Evolutionary conservation across 2,329 filamentous ascomycete species (phyloP), one percentile per base, ranked within the genome.

Genomic region (Colletotrichum sp.): DNA sequence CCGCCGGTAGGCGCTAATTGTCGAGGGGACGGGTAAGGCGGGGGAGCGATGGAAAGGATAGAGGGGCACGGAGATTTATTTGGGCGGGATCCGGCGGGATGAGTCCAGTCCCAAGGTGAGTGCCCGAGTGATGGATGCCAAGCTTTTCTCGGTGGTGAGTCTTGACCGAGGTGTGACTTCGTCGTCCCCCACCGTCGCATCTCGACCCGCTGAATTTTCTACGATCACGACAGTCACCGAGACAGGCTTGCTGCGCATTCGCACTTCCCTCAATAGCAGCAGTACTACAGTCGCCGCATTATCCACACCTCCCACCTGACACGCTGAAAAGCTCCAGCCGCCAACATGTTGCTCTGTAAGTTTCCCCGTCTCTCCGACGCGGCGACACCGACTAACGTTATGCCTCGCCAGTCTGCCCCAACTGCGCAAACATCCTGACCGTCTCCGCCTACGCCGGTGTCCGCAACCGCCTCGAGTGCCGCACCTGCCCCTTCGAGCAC

Each of bases 401-500:
- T n/a, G 68, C 39, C 39, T 34, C 21, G 34, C 39, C 80, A 94
- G 94, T 96, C 91, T 97, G 95, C 85, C 95, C 95, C 67, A 92
- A 92, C 83, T 97, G 95, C 89, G 93, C 93, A 85, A 97, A 96
- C 88, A 93, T 95, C 85, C 92, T 97, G 82, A 95, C 94, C 81
- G 93, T 96, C 81, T 92, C 92, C 76, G 83, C 88, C 66, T 89
- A 89, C 78, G 88, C 87, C 78, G 88, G 86, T 66, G 88, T 89
- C 75, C 87, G 86, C 81, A 98, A 98, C 88, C 94, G 96, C 74
- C 95, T 99, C 85, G 95, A 98, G 86, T 99, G 97, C 88, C 95
- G 95, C 75, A 98, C 96, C 74, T 99, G 97, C 81, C 96, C 97
- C 6, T 99, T 98, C 88, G 93, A 98, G 84, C 96, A 95, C 85